Evolutionary conservation across 805 yeast species (phyloP), one percentile per base, ranked within the genome.

Genomic region (Saturnispora gosingensis): DNA sequence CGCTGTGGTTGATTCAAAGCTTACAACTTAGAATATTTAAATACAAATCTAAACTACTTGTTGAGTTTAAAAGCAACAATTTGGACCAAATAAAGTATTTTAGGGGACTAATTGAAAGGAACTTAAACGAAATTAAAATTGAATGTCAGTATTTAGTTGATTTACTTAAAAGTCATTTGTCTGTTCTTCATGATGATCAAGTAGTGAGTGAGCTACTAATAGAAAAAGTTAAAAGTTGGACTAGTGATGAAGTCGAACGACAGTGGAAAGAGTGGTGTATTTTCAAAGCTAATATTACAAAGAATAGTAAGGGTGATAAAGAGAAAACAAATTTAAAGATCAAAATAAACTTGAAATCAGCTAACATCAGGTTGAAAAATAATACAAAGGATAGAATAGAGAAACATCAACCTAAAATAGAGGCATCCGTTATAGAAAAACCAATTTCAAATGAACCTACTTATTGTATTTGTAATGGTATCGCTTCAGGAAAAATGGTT

Each of bases 401-500:
- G 1, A 28, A 27, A n/a, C 15, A 20, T 10, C 9, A 22, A 25
- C 20, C 30, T 11, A 20, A 15, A 16, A 10, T 13, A 18, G 38
- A 45, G 24, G 46, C 10, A 15, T 43, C 53, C 57, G 9, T 56
- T 56, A 18, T 58, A 52, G n/a, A 50, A 54, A 7, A 60, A 53
- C 15, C 59, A 54, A 10, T 54, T 50, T 9, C 20, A 3, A 18
- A 25, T 9, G 53, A 58, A 38, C 62, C 54, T 43, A 43, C 47
- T 27, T 78, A 76, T 60, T 78, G 83, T 61, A 70, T 72, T 59
- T 78, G 83, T 58, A 69, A 71, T 43, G 73, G 76, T n/a, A 75
- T 74, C 1, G 73, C 80, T 1, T 74, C 71, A 59, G 99, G 99
- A 24, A 88, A 83, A 60, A 91, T 91, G 99, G 88, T 91, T 58